Evolutionary conservation across 306 rosid species (phyloP), one percentile per base, ranked within the genome.

Genomic region (Vicia sativa): DNA sequence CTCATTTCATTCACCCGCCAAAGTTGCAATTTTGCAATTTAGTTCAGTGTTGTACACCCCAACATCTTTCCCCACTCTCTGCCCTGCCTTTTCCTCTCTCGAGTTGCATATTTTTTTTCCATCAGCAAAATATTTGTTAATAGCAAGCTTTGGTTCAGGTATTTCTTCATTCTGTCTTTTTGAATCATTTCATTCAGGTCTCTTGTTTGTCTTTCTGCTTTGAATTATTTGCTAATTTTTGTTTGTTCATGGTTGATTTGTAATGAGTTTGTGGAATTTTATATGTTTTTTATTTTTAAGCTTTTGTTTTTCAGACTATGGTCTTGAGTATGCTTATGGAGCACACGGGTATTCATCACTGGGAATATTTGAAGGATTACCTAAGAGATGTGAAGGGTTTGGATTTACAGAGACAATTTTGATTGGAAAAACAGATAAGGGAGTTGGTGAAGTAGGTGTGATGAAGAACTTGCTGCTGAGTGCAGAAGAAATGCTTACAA

Each of bases 331-430:
- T 28, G 98, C 98, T 2, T 89, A 84, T 64, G 98, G 98, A 15
- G 96, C 98, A 70, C 98, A 92, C 16, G 89, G 89, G 59, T 69
- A 67, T 52, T 55, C 92, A 2, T 82, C 92, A 15, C 83, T 95
- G 5, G 98, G 96, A 39, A 89, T 92, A 31, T 87, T 92, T 75
- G 96, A 92, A 82, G 96, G 89, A 5, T 88, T 87, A 29, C 95
- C 95, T 0, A 84, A 77, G 75, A 80, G 80, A 14, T 89, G 89
- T 18, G 98, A 87, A 21, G 96, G 96, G 10, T 92, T 87, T 74
- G 70, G 74, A 19, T 89, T 86, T 68, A 84, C 96, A 45, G 87
- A 87, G 74, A 81, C 93, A 3, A 77, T 92, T 67, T 70, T 86
- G 70, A 83, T 89, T 28, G 98, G 98, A 48, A 87, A 86, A 74